These are phyloP conservation scores for Colletotrichum tanaceti DNA, from an alignment of 2,329 filamentous ascomycete species.

Conservation along the genomic window DNA sequence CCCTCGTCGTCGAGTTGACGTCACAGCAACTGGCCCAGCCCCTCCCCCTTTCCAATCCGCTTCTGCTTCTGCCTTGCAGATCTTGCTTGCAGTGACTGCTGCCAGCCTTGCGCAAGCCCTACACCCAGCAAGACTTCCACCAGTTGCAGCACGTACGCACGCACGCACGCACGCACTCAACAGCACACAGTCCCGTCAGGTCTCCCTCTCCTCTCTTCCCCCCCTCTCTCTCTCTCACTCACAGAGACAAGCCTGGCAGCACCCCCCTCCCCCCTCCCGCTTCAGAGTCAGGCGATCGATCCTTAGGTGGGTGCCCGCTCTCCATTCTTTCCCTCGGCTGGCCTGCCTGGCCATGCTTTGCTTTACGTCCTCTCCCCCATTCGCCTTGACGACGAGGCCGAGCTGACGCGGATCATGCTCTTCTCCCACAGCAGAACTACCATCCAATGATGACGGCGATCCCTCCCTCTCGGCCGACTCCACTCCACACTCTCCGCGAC, in stretches of 20 bases:
- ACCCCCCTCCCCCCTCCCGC: slow-evolving; percentile 11
- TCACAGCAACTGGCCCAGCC: slow-evolving; percentile 26
- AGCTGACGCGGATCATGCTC: slow-evolving; percentile 27
- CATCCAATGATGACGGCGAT: slow-evolving; percentile 37
- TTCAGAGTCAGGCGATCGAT: slow-evolving; percentile 32
- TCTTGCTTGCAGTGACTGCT: slow-evolving; percentile 25
- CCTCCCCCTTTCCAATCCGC: neutral
- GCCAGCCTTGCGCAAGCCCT: slow-evolving; percentile 26
- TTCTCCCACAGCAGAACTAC: slow-evolving; percentile 7
- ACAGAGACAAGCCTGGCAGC: slow-evolving; percentile 1
- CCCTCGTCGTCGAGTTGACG: slow-evolving; percentile 28
- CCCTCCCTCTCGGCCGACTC: slow-evolving; percentile 36
- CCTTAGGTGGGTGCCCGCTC: slow-evolving; percentile 35
- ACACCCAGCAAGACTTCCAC: slow-evolving; percentile 23
- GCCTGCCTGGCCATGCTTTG: slow-evolving; percentile 20
- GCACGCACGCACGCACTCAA: slow-evolving; percentile 26
- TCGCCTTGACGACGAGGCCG: slow-evolving; percentile 12
- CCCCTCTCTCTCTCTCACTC: slow-evolving; percentile 12
- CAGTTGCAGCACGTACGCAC: slow-evolving; percentile 30
- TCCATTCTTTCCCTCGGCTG: slow-evolving; percentile 22
- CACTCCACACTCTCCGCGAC: slow-evolving; percentile 31
- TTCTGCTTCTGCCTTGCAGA: slow-evolving; percentile 20
- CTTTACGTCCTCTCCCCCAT: slow-evolving; percentile 5
- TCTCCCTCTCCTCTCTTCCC: neutral
- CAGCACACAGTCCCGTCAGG: slow-evolving; percentile 3